A percentile compares a stretch with the other conserved stretches of the same genome.
Conservation (phyloP, 2,329 filamentous ascomycete species). For the Berkeleyomyces basicola region DNA sequence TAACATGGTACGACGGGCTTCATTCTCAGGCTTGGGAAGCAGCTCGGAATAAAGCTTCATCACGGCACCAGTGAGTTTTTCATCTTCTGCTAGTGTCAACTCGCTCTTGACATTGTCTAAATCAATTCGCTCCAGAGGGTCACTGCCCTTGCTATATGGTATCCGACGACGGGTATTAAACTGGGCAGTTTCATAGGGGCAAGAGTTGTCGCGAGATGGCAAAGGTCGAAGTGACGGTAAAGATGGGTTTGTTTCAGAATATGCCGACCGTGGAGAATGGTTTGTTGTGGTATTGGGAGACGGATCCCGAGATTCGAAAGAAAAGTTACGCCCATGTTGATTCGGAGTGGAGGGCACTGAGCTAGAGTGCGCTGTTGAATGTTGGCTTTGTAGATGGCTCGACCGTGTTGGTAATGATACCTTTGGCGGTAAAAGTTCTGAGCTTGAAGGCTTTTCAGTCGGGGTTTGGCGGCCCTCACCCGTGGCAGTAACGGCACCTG, state of each 20-base stretch:
- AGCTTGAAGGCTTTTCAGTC: conserved; percentile 23
- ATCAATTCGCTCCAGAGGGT: conserved; percentile 56
- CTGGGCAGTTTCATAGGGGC: conserved; percentile 78
- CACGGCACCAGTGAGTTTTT: conserved; percentile 66
- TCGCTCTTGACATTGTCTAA: conserved; percentile 55
- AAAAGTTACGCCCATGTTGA: conserved; percentile 70
- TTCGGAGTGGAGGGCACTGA: conserved; percentile 90
- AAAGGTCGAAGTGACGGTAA: conserved; percentile 51
- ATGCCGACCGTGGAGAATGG: conserved; percentile 77
- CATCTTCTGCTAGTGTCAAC: conserved; percentile 56
- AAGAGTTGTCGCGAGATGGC: conserved; percentile 43
- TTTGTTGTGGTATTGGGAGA: conserved; percentile 63
- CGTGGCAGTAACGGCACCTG: neutral
- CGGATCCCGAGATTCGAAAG: conserved; percentile 59
- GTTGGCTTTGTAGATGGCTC: conserved; percentile 12
- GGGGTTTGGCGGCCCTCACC: conserved; percentile 4
- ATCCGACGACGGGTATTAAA: conserved; percentile 71
- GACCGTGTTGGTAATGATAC: conserved; percentile 16
- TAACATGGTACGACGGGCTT: conserved; percentile 56
- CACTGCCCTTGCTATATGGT: conserved; percentile 77
- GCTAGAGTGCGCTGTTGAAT: conserved; percentile 44
- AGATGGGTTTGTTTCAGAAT: conserved; percentile 70
- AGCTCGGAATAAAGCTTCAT: conserved; percentile 69
- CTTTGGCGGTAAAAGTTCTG: conserved; percentile 18
- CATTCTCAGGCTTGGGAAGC: conserved; percentile 65